Conservation (phyloP, 2,329 filamentous ascomycete species). For the Penicillium corylophilum region DNA sequence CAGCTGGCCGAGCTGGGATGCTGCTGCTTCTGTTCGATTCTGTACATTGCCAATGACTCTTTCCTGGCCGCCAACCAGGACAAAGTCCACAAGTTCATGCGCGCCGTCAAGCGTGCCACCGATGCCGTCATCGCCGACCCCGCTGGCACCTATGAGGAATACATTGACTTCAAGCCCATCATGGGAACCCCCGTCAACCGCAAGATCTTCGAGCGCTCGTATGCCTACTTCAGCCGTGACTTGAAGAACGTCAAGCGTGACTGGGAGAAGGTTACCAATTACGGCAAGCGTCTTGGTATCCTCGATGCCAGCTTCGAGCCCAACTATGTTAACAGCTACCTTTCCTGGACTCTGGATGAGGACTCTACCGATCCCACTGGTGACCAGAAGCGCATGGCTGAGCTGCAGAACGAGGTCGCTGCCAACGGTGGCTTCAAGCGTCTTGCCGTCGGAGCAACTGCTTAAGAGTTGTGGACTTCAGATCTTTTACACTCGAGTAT, state of each 20-base stretch:
- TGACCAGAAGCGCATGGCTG: slow-evolving; percentile 73
- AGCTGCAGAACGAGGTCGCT: slow-evolving; percentile 67
- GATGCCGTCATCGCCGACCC: slow-evolving; percentile 68
- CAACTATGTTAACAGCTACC: slow-evolving; percentile 73
- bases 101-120: slow-evolving; percentile 71
- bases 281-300: slow-evolving; percentile 71
- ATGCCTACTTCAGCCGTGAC: slow-evolving; percentile 72
- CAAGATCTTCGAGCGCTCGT: slow-evolving; percentile 78
- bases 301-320: slow-evolving; percentile 62
- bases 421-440: slow-evolving; percentile 59
- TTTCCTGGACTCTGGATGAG: slow-evolving; percentile 63
- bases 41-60: slow-evolving; percentile 74
- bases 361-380: slow-evolving; percentile 67
- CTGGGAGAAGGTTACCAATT: slow-evolving; percentile 74
- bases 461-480: slow-evolving; percentile 17
- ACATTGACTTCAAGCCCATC: slow-evolving; percentile 69
- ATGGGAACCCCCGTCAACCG: slow-evolving; percentile 68
- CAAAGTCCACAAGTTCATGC: slow-evolving; percentile 66
- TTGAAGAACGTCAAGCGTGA: slow-evolving; percentile 72
- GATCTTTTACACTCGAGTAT: slow-evolving; percentile 1
- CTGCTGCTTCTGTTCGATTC: slow-evolving; percentile 80
- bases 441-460: slow-evolving; percentile 29
- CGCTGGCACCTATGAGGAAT: slow-evolving; percentile 64
- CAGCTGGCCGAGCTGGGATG: slow-evolving; percentile 76
- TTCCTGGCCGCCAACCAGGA: slow-evolving; percentile 67